phyloP scores from a whole-genome alignment of 305 asterid genomes.

The Ruellia speciosa region DNA sequence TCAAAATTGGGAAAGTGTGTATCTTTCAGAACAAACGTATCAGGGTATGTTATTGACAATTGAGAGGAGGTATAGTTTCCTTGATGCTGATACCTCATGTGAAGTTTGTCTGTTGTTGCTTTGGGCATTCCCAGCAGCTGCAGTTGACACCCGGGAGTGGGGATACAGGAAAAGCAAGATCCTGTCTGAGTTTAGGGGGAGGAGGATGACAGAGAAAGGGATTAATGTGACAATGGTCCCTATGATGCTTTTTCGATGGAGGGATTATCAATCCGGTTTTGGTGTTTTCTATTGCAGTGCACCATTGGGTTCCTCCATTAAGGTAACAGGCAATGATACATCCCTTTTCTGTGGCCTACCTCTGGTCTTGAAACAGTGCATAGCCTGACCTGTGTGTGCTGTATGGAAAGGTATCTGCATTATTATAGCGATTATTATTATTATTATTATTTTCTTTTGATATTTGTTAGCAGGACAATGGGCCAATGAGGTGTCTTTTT shows the following conservation, averaged over 20 bases:
- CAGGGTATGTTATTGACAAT: conserved; percentile 26
- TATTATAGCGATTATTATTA: no score
- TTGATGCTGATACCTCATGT: conserved; percentile 23
- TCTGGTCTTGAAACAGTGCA: conserved; percentile 1
- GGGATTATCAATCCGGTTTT: conserved; percentile 21
- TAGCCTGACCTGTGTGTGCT: not conserved
- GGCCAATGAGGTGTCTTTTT: no score
- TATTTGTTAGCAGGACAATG: no score
- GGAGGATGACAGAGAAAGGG: conserved; percentile 30
- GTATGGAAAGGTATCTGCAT: not conserved
- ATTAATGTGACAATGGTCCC: conserved; percentile 32
- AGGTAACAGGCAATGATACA: conserved; percentile 18
- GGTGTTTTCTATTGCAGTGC: conserved; percentile 20
- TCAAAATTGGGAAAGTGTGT: conserved; percentile 6
- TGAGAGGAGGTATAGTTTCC: conserved; percentile 21
- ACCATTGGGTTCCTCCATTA: conserved; percentile 9
- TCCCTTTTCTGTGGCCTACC: conserved; percentile 33
- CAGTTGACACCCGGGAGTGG: conserved; percentile 24
- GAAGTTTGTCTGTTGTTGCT: conserved; percentile 24
- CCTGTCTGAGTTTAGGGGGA: conserved; percentile 45
- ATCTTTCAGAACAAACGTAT: not conserved
- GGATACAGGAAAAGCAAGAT: conserved; percentile 32
- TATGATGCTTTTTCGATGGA: conserved; percentile 15
- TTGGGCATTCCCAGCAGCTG: conserved; percentile 19
- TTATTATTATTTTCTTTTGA: not conserved